Conservation (phyloP, 2,329 filamentous ascomycete genomes). For the Aspergillus hortae region DNA sequence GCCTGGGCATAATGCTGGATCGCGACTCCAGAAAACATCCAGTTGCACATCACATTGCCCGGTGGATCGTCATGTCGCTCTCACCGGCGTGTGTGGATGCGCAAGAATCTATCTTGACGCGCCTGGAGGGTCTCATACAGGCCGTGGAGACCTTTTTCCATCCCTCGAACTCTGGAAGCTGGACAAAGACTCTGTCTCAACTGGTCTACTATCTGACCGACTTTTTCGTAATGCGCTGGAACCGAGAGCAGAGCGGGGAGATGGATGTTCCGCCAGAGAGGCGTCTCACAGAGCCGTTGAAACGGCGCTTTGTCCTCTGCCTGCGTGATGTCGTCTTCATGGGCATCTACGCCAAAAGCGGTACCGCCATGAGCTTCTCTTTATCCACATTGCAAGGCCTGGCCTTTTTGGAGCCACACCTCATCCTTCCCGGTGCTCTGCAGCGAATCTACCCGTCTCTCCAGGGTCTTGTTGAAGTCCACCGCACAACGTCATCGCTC, state of each 20-base stretch:
- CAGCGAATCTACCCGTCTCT: slow-evolving; percentile 96
- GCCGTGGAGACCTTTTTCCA: slow-evolving; percentile 98
- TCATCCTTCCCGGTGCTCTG: slow-evolving; percentile 87
- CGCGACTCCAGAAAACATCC: slow-evolving; percentile 93
- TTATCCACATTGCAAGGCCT: slow-evolving; percentile 85
- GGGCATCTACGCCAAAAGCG: slow-evolving; percentile 96
- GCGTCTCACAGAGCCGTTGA: slow-evolving; percentile 74
- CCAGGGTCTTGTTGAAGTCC: slow-evolving; percentile 94
- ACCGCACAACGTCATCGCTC: slow-evolving; percentile 90
- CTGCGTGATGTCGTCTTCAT: slow-evolving; percentile 94
- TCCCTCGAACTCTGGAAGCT: slow-evolving; percentile 87
- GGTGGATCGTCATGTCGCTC: slow-evolving; percentile 89
- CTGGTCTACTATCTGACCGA: slow-evolving; percentile 90
- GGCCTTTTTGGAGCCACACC: slow-evolving; percentile 82
- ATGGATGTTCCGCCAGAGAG: slow-evolving; percentile 79
- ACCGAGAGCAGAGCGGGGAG: slow-evolving; percentile 88
- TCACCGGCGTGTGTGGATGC: slow-evolving; percentile 76
- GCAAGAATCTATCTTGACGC: slow-evolving; percentile 75
- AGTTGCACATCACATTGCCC: slow-evolving; percentile 82
- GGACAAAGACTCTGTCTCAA: slow-evolving; percentile 87
- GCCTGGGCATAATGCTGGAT: slow-evolving; percentile 80
- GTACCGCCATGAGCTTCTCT: slow-evolving; percentile 85
- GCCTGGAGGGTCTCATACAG: slow-evolving; percentile 86
- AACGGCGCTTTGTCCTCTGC: slow-evolving; percentile 82
- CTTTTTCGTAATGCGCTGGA: slow-evolving; percentile 97